These are phyloP conservation scores for Vitis riparia DNA, from an alignment of 164 flowering plant genomes.

Conservation along the genomic window DNA sequence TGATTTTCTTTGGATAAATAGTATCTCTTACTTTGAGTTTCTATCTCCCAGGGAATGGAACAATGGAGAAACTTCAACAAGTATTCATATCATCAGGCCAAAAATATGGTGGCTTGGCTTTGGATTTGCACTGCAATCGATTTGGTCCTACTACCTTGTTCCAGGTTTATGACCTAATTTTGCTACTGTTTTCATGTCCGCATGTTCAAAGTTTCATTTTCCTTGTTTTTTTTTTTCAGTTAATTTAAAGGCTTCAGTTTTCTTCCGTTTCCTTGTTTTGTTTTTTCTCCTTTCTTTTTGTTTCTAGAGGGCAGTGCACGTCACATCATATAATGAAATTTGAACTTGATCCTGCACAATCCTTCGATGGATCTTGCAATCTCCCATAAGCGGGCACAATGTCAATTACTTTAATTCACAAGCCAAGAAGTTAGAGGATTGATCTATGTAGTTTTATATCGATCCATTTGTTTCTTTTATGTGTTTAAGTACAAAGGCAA, in stretches of 20 bases:
- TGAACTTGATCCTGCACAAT: too few species aligned
- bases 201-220: not conserved
- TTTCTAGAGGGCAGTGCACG: too few species aligned
- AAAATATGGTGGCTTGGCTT: slow-evolving; percentile 73
- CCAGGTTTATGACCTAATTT: slow-evolving; percentile 50
- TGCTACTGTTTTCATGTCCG: not conserved
- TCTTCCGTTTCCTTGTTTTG: too few species aligned
- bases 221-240: not conserved
- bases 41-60: slow-evolving; percentile 66
- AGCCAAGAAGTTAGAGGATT: too few species aligned
- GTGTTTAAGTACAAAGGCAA: not conserved
- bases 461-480: slow-evolving; percentile 6
- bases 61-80: slow-evolving; percentile 78
- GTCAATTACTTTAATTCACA: too few species aligned
- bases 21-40: not conserved
- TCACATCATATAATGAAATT: too few species aligned
- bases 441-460: not conserved
- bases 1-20: not conserved
- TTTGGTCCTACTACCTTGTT: slow-evolving; percentile 90
- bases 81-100: slow-evolving; percentile 65
- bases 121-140: slow-evolving; percentile 89
- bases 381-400: too few species aligned
- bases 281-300: too few species aligned
- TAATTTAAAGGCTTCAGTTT: not conserved
- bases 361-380: too few species aligned